Evolutionary conservation across 257 asterid genomes (phyloP).

Genomic region (Petrea volubilis): DNA sequence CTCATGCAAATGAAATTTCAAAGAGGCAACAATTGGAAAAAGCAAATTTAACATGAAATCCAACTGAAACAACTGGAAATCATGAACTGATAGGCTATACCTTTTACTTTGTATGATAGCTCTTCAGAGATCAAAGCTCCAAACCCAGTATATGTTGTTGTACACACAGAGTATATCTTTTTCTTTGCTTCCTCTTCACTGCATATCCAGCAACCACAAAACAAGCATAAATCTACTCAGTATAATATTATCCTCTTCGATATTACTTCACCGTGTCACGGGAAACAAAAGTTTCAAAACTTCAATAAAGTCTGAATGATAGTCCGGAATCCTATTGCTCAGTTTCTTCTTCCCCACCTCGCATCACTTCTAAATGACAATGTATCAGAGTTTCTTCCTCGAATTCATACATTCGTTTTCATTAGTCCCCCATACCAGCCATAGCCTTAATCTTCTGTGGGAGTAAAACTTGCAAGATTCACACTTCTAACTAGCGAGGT

Average conservation of each 20-base stretch:
- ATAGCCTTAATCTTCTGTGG: background rate
- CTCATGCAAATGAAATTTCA: background rate
- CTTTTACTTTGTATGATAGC: conserved; percentile 85
- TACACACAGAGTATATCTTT: conserved; percentile 88
- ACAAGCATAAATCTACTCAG: conserved; percentile 1
- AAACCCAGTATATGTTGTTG: conserved; percentile 82
- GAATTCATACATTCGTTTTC: background rate
- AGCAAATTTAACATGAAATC: background rate
- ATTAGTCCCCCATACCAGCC: background rate
- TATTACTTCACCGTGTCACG: background rate
- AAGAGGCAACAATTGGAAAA: background rate
- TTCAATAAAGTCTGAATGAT: background rate
- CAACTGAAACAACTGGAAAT: background rate
- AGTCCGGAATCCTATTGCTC: background rate
- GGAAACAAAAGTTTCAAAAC: background rate
- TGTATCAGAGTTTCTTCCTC: background rate
- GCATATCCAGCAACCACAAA: conserved; percentile 37
- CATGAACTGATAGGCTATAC: conserved; percentile 30
- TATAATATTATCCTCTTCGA: background rate
- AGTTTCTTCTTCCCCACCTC: background rate
- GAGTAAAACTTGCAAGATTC: background rate
- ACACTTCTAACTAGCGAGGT: background rate
- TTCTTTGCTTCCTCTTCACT: conserved; percentile 97
- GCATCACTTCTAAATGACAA: background rate
- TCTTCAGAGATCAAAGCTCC: conserved; percentile 90